Evolutionary conservation across 2,329 filamentous ascomycete species (phyloP).

Genomic region (Colletotrichum tabaci): DNA sequence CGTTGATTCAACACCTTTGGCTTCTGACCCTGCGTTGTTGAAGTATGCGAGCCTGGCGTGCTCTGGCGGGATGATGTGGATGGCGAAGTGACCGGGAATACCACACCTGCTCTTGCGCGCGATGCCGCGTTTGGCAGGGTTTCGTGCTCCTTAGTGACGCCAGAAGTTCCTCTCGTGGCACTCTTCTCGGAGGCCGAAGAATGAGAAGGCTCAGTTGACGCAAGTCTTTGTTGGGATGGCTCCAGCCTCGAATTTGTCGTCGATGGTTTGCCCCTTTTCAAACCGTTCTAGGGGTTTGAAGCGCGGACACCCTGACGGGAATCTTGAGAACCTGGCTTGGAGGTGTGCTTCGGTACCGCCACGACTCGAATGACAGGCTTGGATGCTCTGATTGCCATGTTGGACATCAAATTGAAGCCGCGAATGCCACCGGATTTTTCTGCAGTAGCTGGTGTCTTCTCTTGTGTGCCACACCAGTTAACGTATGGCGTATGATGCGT

Average conservation of each 20-base stretch:
- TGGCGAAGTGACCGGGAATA: not conserved
- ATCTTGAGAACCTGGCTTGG: not conserved
- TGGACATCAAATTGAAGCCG: conserved; percentile 3
- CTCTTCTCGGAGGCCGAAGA: not conserved
- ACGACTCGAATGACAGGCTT: conserved; percentile 19
- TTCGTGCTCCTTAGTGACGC: not conserved
- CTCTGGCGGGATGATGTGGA: not conserved
- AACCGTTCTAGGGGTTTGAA: conserved; percentile 31
- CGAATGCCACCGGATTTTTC: not conserved
- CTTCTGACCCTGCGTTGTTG: conserved; percentile 2
- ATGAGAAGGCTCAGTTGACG: not conserved
- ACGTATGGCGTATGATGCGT: not conserved
- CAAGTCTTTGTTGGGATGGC: not conserved
- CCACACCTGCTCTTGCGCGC: not conserved
- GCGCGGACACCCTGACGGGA: conserved; percentile 16
- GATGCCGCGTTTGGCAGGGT: not conserved
- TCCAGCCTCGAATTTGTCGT: not conserved
- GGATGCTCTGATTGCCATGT: conserved; percentile 26
- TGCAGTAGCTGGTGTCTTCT: not conserved
- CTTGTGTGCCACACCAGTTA: no score
- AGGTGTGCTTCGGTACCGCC: not conserved
- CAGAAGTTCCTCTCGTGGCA: not conserved
- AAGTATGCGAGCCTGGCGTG: not conserved
- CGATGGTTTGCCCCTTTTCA: conserved; percentile 6
- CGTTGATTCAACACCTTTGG: conserved; percentile 30